Evolutionary conservation across 2,329 filamentous ascomycete genomes (phyloP), one percentile per base, ranked within the genome.

Genomic region (Ceratocystis cacaofunesta): DNA sequence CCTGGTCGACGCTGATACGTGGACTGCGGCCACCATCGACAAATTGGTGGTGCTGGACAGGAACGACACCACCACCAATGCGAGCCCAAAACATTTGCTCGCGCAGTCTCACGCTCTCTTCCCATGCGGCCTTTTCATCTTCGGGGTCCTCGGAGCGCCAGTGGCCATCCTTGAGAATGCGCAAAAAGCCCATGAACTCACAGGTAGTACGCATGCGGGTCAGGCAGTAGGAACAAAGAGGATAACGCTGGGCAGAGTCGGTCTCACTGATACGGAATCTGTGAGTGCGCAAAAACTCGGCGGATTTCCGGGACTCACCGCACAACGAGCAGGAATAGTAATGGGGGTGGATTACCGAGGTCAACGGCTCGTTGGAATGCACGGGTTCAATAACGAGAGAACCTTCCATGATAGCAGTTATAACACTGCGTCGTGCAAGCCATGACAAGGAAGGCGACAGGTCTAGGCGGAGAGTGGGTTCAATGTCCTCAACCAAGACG

Each of bases 71-170:
- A 32, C 92, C 94, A 30, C 92, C 92, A 63, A 99, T 85, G 65
- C 94, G 84, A 62, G 89, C 85, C 94, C 94, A 99, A 73, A 99
- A 99, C 88, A 99, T 96, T 70, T 92, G 86, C 74, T 99, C 94
- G 62, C 94, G 82, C 61, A 97, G 76, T 36, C 88, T 84, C 10
- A 96, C 88, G 66, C 90, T 90, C 77, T 99, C 94, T 73, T 97
- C 92, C 94, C 94, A 99, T 0, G 91, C 90, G 32, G 85, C 84
- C 72, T 88, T 90, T 75, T 95, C 90, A 43, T 91, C 89, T 62
- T 94, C 90, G 48, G 88, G 84, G 66, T 88, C 89, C 60, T 92
- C 89, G 12, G 88, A 86, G 62, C 89, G 85, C 85, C 94, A 94
- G 71, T 96, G 88, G 1, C 94, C 94, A 70, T 96, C 92, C 70